Percentiles rank a stretch among this genome's conserved stretches.
phyloP scores from a whole-genome alignment of 2,329 filamentous ascomycete species.

The Ceratocystis diversiconidia region DNA sequence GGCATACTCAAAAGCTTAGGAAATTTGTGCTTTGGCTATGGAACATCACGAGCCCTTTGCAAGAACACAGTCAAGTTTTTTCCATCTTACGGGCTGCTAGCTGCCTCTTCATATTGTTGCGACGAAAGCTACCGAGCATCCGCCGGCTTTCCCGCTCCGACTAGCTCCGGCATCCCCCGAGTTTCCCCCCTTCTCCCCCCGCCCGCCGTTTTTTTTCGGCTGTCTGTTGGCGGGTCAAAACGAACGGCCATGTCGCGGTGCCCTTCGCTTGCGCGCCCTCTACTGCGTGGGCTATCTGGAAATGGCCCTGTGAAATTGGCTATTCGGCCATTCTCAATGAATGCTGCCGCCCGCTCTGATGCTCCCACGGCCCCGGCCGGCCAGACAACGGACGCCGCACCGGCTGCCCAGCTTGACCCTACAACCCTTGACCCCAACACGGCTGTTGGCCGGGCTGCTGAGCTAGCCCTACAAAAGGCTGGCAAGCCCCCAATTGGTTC shows the following conservation, averaged over 20 bases:
- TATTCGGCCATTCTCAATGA: slow-evolving; percentile 27
- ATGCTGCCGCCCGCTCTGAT: slow-evolving; percentile 24
- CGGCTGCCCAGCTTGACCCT: slow-evolving; percentile 23
- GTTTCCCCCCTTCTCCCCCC: neutral
- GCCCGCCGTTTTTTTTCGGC: neutral
- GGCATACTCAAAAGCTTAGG: neutral
- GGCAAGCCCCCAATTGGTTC: slow-evolving; percentile 67
- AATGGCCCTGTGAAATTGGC: slow-evolving; percentile 24
- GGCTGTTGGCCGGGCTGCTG: slow-evolving; percentile 49
- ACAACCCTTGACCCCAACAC: slow-evolving; percentile 49
- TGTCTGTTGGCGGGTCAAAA: neutral
- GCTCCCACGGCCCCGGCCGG: slow-evolving; percentile 20
- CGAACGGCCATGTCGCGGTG: slow-evolving; percentile 40
- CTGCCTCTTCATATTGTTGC: neutral
- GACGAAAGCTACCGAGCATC: neutral
- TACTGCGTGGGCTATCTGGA: slow-evolving; percentile 28
- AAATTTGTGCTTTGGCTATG: neutral
- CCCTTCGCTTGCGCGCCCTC: slow-evolving; percentile 43
- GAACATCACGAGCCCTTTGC: neutral
- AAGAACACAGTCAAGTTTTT: neutral
- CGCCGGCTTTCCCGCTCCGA: neutral
- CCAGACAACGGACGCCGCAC: slow-evolving; percentile 12
- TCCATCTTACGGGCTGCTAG: neutral
- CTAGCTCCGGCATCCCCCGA: neutral
- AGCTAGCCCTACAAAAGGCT: slow-evolving; percentile 51